A percentile compares a stretch with the other conserved stretches of the same genome.
phyloP scores from a whole-genome alignment of 192 early-diverging fungal species.

The Spinellus fusiger region DNA sequence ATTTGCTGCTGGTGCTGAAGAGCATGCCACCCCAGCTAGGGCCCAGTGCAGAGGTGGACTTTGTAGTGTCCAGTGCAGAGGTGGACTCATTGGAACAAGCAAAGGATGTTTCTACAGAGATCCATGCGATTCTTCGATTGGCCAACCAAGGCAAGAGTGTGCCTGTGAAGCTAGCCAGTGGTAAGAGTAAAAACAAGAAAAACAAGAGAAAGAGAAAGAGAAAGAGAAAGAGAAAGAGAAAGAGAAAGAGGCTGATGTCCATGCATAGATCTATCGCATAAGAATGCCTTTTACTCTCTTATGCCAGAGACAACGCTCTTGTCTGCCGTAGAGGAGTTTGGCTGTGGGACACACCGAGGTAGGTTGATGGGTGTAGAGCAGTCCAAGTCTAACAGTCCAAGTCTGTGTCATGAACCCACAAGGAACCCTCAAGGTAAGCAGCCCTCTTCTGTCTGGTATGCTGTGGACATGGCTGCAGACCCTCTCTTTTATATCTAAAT shows the following conservation, averaged over 20 bases:
- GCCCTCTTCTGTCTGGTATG: no score
- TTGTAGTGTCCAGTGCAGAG: no score
- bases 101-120: slow-evolving; percentile 28
- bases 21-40: slow-evolving; percentile 31
- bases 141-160: slow-evolving; percentile 45
- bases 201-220: not conserved
- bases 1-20: slow-evolving; percentile 60
- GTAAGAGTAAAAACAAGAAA: slow-evolving; percentile 21
- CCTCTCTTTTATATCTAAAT: not conserved
- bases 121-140: slow-evolving; percentile 48
- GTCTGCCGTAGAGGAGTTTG: slow-evolving; percentile 67
- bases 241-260: not conserved
- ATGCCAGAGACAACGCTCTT: slow-evolving; percentile 67
- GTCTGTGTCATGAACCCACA: slow-evolving; percentile 67
- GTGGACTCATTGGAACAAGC: no score
- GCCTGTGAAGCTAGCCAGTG: slow-evolving; percentile 58
- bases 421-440: slow-evolving; percentile 42
- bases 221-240: not conserved
- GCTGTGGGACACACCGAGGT: slow-evolving; percentile 70
- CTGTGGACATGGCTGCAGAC: not conserved
- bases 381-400: slow-evolving; percentile 1
- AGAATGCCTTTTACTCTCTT: slow-evolving; percentile 81
- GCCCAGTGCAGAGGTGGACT: slow-evolving; percentile 14
- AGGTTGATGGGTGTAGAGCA: not conserved
- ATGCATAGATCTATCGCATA: slow-evolving; percentile 61